Evolutionary conservation across 2,329 filamentous ascomycete species (phyloP).

Genomic region (Didymosphaeria variabile): DNA sequence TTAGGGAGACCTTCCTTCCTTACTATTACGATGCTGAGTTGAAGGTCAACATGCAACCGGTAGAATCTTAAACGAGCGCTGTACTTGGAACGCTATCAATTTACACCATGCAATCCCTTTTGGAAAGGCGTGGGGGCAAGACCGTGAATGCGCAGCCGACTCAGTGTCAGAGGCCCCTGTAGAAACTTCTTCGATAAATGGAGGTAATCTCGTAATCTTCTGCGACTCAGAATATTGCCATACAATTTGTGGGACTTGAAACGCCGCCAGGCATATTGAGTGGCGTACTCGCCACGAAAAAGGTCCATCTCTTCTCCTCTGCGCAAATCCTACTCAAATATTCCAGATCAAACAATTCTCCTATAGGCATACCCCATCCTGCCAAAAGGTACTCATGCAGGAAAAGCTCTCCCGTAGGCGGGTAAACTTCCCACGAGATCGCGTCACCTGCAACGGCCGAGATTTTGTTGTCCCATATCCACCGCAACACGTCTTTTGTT

Average conservation of each 20-base stretch:
- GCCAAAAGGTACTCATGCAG: conserved; percentile 40
- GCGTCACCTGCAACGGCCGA: conserved; percentile 46
- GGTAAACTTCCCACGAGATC: conserved; percentile 48
- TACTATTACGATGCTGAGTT: conserved; percentile 11
- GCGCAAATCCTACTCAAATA: conserved; percentile 51
- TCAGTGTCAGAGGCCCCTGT: too few relatives aligned
- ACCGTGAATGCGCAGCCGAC: too few relatives aligned
- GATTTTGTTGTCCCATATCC: conserved; percentile 42
- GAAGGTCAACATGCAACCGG: conserved; percentile 16
- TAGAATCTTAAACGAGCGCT: not conserved
- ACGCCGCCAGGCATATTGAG: conserved; percentile 54
- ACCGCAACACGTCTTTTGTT: conserved; percentile 36
- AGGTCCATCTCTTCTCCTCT: conserved; percentile 51
- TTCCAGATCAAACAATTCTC: conserved; percentile 55
- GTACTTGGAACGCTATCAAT: too few relatives aligned
- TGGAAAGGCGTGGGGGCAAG: too few relatives aligned
- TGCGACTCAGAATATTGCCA: conserved; percentile 41
- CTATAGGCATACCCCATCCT: conserved; percentile 60
- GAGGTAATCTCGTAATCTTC: too few relatives aligned
- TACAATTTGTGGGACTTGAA: conserved; percentile 45
- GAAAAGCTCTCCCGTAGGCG: conserved; percentile 29
- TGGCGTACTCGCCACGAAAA: conserved; percentile 56
- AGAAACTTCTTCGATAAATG: too few relatives aligned
- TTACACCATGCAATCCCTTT: too few relatives aligned
- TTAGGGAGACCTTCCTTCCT: not conserved